Percentiles rank a stretch among this genome's conserved stretches.
Evolutionary conservation across 768 basidiomycete species (phyloP).

Genomic region (Leucocoprinus birnbaumii): DNA sequence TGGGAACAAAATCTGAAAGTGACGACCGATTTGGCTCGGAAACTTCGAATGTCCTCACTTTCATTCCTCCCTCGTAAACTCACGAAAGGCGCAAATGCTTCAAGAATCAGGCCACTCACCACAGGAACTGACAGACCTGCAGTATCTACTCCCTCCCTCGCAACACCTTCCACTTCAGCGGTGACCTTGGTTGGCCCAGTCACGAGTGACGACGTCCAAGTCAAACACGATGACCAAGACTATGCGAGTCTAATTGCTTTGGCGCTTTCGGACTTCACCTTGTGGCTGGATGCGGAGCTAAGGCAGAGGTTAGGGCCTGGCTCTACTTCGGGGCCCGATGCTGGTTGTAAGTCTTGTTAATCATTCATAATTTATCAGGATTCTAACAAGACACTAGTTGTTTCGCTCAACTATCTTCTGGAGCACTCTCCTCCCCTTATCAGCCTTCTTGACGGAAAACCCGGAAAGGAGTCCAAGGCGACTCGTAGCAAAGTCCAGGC

Average conservation of each 20-base stretch:
- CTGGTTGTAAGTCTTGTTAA: slow-evolving; percentile 37
- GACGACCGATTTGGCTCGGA: background rate
- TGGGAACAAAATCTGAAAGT: background rate
- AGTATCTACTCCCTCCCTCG: slow-evolving; percentile 5
- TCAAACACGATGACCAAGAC: slow-evolving; percentile 27
- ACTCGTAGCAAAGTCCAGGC: slow-evolving; percentile 30
- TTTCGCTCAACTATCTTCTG: slow-evolving; percentile 57
- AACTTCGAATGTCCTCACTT: slow-evolving; percentile 17
- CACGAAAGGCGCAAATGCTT: slow-evolving; percentile 18
- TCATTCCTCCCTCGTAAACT: slow-evolving; percentile 24
- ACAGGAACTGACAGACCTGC: background rate
- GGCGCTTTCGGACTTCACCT: slow-evolving; percentile 65
- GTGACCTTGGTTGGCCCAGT: background rate
- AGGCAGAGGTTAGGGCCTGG: slow-evolving; percentile 41
- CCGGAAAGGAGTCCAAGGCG: slow-evolving; percentile 10
- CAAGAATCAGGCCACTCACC: background rate
- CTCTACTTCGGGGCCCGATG: slow-evolving; percentile 3
- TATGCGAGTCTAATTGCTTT: slow-evolving; percentile 49
- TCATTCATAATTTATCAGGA: slow-evolving; percentile 18
- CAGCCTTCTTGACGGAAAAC: slow-evolving; percentile 20
- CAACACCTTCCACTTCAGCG: slow-evolving; percentile 1
- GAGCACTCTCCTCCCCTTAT: slow-evolving; percentile 32
- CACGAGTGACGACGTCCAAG: background rate
- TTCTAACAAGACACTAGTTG: slow-evolving; percentile 33
- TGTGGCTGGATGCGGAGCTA: slow-evolving; percentile 63